phyloP scores from a whole-genome alignment of 352 stramenopile genomes.

The Thalassiosira ordinaria region DNA sequence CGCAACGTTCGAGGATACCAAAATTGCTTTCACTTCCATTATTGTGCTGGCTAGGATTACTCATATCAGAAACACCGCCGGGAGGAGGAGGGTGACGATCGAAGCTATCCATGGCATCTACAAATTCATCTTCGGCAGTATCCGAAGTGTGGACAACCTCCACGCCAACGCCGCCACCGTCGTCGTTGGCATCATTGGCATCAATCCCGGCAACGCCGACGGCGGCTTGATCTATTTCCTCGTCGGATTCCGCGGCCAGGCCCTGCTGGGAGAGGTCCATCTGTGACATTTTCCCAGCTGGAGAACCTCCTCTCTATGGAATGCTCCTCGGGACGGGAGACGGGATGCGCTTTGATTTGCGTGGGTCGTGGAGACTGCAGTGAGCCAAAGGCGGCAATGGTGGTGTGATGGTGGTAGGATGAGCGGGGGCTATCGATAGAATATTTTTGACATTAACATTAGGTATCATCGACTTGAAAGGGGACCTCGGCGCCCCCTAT shows the following conservation, averaged over 20 bases:
- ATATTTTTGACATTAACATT: too few relatives aligned
- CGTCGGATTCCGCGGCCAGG: not conserved
- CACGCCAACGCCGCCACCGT: not conserved
- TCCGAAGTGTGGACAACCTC: not conserved
- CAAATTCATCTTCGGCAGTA: not conserved
- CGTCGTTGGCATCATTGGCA: not conserved
- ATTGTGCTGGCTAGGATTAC: too few relatives aligned
- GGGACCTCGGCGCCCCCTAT: too few relatives aligned
- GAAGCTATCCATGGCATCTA: not conserved
- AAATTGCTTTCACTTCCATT: constrained; percentile 33
- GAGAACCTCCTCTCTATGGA: too few relatives aligned
- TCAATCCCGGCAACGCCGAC: not conserved
- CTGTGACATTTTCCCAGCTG: constrained; percentile 1
- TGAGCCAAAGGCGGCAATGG: too few relatives aligned
- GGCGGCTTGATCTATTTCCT: not conserved
- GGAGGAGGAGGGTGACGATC: not conserved
- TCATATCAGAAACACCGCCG: too few relatives aligned
- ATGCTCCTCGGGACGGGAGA: too few relatives aligned
- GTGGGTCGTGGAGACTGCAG: too few relatives aligned
- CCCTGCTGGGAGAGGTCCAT: not conserved
- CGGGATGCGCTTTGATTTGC: too few relatives aligned
- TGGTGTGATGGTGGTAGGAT: too few relatives aligned
- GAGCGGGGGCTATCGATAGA: too few relatives aligned
- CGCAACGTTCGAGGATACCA: constrained; percentile 63
- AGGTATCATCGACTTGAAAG: too few relatives aligned